phyloP scores from a whole-genome alignment of 1,284 basidiomycete genomes.

The Mycosarcoma mackinlayi region DNA sequence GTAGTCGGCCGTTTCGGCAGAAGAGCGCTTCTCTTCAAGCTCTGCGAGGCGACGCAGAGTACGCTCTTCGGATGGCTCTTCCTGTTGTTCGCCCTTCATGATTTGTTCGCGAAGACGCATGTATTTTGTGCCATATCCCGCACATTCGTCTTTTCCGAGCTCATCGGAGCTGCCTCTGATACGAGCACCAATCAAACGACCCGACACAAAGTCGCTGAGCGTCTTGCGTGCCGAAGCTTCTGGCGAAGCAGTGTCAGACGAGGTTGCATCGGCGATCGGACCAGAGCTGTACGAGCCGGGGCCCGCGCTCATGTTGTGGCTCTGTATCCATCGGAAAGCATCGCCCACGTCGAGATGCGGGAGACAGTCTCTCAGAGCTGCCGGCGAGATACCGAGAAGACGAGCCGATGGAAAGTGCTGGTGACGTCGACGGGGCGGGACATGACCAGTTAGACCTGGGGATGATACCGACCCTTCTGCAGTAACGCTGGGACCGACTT shows the following conservation, averaged over 20 bases:
- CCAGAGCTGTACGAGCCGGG: slow-evolving; percentile 61
- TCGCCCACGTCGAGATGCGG: slow-evolving; percentile 90
- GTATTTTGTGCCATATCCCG: slow-evolving; percentile 52
- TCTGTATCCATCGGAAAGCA: slow-evolving; percentile 75
- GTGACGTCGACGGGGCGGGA: slow-evolving; percentile 43
- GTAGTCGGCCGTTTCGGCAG: slow-evolving; percentile 28
- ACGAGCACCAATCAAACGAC: slow-evolving; percentile 48
- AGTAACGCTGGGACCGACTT: not conserved
- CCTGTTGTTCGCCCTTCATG: slow-evolving; percentile 35
- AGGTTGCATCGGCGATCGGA: slow-evolving; percentile 43
- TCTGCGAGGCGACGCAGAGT: slow-evolving; percentile 32
- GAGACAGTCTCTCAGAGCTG: slow-evolving; percentile 78
- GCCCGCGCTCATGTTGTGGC: slow-evolving; percentile 67
- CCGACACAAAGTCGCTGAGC: slow-evolving; percentile 52
- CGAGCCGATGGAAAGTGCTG: slow-evolving; percentile 59
- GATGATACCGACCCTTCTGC: slow-evolving; percentile 2
- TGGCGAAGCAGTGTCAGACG: slow-evolving; percentile 6
- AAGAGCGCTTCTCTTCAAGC: slow-evolving; percentile 32
- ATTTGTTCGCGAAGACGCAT: slow-evolving; percentile 36
- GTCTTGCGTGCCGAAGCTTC: slow-evolving; percentile 39
- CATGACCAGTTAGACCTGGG: slow-evolving; percentile 25
- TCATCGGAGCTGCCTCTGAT: slow-evolving; percentile 8
- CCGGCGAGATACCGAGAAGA: slow-evolving; percentile 76
- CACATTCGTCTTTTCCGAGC: slow-evolving; percentile 23
- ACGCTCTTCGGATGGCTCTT: slow-evolving; percentile 24